Evolutionary conservation across 805 yeast genomes (phyloP), one percentile per base, ranked within the genome.

Genomic region (Starmera caribaea): DNA sequence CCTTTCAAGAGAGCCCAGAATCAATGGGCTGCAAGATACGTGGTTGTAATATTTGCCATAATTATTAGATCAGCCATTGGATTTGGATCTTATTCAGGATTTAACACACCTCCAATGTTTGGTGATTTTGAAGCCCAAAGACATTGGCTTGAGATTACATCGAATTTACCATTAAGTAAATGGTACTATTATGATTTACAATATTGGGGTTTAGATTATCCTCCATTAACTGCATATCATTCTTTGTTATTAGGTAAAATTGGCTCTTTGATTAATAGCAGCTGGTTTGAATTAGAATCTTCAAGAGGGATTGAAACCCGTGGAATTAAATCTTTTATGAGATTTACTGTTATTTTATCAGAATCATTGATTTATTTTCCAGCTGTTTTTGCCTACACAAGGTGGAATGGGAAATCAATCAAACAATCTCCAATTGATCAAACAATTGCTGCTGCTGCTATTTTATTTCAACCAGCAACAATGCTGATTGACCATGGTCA

Each of bases 121-220:
- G 98, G 98, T 7, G 98, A 92, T 57, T 90, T 92, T 54, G 98
- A 92, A 59, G 97, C 97, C 0, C 98, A 92, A 59, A 73, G 98
- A 48, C 98, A 90, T 59, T 92, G 98, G 98, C 71, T 92, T 74
- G 98, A 92, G 57, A 67, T 90, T 39, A 90, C 97, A 0, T 76
- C 69, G 32, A 76, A 79, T 49, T 58, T 89, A 37, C 92, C 96
- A 0, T 59, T 86, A 1, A 59, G 64, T 0, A 49, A 81, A 45
- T 92, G 98, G 98, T 92, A 92, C 55, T 84, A 72, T 63, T 87
- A 78, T 58, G 96, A 92, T 55, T 67, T 88, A 35, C 77, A 79
- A 48, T 88, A 90, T 63, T 92, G 98, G 97, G 96, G 97, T 1
- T 68, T 92, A 30, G 98, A 92, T 59, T 92, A 92, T 58, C 99